Evolutionary conservation across 768 basidiomycete genomes (phyloP).

Genomic region (Tylopilus cervinicoccineus): DNA sequence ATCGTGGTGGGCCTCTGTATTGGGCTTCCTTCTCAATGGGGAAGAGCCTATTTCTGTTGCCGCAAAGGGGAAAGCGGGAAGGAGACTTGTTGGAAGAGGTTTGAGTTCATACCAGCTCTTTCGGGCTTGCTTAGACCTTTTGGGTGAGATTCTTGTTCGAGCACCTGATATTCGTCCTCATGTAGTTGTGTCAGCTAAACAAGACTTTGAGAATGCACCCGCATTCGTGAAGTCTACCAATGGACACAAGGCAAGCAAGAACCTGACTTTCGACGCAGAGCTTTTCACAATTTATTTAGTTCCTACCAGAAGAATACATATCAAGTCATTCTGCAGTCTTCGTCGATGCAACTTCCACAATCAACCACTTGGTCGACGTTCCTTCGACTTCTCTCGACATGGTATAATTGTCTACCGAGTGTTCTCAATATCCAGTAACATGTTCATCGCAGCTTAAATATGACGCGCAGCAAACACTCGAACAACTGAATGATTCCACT

Average conservation of each 20-base stretch:
- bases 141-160: constrained; percentile 48
- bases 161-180: constrained; percentile 5
- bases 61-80: constrained; percentile 26
- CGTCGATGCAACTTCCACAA: constrained; percentile 71
- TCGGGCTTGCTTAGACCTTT: constrained; percentile 76
- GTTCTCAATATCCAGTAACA: not conserved
- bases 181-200: constrained; percentile 49
- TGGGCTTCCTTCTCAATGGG: constrained; percentile 61
- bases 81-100: constrained; percentile 69
- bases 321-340: constrained; percentile 54
- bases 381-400: constrained; percentile 76
- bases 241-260: constrained; percentile 48
- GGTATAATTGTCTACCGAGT: constrained; percentile 38
- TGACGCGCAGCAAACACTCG: constrained; percentile 74
- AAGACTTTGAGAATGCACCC: constrained; percentile 55
- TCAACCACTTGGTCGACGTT: constrained; percentile 75
- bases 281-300: constrained; percentile 39
- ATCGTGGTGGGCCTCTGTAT: constrained; percentile 61
- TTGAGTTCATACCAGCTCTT: constrained; percentile 91
- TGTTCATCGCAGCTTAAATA: constrained; percentile 53
- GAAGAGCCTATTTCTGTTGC: constrained; percentile 45
- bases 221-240: constrained; percentile 56
- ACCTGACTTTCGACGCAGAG: not conserved
- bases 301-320: constrained; percentile 52
- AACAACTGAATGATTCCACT: constrained; percentile 48